phyloP scores from a whole-genome alignment of 2,329 filamentous ascomycete species.

The Exophiala aquamarina region DNA sequence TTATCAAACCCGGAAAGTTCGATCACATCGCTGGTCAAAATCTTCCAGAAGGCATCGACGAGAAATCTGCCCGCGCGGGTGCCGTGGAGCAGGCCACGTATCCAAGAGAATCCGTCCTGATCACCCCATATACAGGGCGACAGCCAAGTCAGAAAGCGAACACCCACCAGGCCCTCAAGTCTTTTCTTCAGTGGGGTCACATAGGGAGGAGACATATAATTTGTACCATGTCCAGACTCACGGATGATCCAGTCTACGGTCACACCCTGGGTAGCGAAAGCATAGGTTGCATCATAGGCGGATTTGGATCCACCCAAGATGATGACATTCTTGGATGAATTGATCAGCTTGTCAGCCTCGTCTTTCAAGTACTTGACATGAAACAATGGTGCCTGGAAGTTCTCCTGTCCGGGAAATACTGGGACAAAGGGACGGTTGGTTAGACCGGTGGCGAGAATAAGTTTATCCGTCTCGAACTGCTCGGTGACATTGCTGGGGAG shows the following conservation, averaged over 20 bases:
- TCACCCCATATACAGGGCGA: conserved; percentile 72
- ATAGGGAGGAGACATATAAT: conserved; percentile 58
- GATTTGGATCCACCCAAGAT: conserved; percentile 63
- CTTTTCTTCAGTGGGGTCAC: conserved; percentile 67
- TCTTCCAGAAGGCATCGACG: conserved; percentile 52
- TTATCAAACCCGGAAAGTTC: conserved; percentile 47
- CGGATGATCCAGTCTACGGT: conserved; percentile 60
- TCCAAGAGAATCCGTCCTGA: conserved; percentile 39
- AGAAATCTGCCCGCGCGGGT: conserved; percentile 52
- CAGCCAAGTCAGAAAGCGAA: conserved; percentile 70
- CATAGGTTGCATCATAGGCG: conserved; percentile 62
- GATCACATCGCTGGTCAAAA: conserved; percentile 50
- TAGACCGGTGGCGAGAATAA: conserved; percentile 63
- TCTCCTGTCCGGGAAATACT: conserved; percentile 47
- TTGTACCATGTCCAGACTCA: conserved; percentile 56
- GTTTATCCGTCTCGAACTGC: conserved; percentile 41
- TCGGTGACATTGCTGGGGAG: conserved; percentile 22
- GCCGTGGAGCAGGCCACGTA: conserved; percentile 50
- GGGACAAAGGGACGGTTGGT: conserved; percentile 59
- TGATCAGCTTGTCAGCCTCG: conserved; percentile 33
- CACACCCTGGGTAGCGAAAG: conserved; percentile 53
- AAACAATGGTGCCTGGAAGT: conserved; percentile 54
- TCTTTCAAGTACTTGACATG: conserved; percentile 56
- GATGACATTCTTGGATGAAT: conserved; percentile 42
- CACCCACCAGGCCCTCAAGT: conserved; percentile 66